A percentile compares a stretch with the other conserved stretches of the same genome.
These are phyloP conservation scores for Fraxinus platypoda DNA, from an alignment of 305 asterid species.

Conservation along the genomic window DNA sequence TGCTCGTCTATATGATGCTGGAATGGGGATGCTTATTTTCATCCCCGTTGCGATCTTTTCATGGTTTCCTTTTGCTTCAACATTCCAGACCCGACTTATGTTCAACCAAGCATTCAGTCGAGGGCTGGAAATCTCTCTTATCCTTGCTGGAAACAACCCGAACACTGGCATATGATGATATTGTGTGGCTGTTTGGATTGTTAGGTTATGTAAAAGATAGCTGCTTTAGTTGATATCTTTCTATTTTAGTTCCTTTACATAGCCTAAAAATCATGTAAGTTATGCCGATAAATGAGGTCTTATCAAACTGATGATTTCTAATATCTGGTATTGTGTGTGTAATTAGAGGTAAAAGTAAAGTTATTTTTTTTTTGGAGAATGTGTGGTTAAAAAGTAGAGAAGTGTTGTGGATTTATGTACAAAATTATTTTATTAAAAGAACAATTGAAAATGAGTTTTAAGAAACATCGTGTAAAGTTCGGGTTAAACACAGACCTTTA, in stretches of 20 bases:
- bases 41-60: slow-evolving; percentile 83
- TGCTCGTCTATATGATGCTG: slow-evolving; percentile 86
- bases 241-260: neutral
- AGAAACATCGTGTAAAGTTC: too few species aligned
- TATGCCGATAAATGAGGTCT: neutral
- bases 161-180: slow-evolving; percentile 55
- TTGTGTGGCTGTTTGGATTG: neutral
- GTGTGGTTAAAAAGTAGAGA: neutral
- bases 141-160: slow-evolving; percentile 96
- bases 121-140: slow-evolving; percentile 93
- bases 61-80: slow-evolving; percentile 95
- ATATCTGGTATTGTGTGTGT: neutral
- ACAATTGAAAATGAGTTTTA: neutral
- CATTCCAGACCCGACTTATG: slow-evolving; percentile 98
- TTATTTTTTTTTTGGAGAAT: too few species aligned
- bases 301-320: neutral
- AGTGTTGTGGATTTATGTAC: too few species aligned
- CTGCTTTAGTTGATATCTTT: neutral
- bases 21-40: slow-evolving; percentile 82
- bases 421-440: too few species aligned
- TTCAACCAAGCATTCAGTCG: slow-evolving; percentile 98
- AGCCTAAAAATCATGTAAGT: neutral
- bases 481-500: too few species aligned
- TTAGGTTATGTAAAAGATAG: neutral
- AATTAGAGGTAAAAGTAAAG: neutral